Percentiles rank a stretch among this genome's conserved stretches.
phyloP scores from a whole-genome alignment of 352 stramenopile genomes.

The Pythium dissimile region DNA sequence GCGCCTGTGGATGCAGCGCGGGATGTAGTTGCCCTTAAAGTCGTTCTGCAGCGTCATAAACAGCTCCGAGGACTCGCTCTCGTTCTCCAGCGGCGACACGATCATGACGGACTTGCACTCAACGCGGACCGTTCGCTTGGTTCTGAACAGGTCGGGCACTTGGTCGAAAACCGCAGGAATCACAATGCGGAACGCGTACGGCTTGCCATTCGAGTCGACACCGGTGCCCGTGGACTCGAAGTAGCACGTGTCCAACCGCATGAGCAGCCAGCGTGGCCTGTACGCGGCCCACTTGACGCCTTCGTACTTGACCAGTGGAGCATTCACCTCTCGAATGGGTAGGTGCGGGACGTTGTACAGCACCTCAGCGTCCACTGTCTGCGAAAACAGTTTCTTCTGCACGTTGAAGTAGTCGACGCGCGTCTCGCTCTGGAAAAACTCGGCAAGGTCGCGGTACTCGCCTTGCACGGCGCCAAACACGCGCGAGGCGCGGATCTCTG shows the following conservation, averaged over 20 bases:
- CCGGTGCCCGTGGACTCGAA: neutral
- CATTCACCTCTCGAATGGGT: too few relatives aligned
- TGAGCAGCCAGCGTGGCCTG: neutral
- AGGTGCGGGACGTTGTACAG: constrained; percentile 7
- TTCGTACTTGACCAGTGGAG: neutral
- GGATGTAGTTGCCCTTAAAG: neutral
- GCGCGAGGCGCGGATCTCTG: constrained; percentile 7
- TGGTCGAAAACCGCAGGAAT: neutral
- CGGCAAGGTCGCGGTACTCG: constrained; percentile 19
- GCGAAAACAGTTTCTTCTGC: constrained; percentile 13
- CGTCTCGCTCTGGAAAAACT: constrained; percentile 14
- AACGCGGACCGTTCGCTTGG: neutral
- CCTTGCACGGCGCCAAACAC: constrained; percentile 11
- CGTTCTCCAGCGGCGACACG: neutral
- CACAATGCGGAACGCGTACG: neutral
- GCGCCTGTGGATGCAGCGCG: neutral
- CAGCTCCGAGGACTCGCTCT: neutral
- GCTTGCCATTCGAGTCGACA: neutral
- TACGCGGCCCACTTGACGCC: neutral
- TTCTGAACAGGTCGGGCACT: neutral
- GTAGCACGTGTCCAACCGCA: neutral
- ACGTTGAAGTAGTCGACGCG: constrained; percentile 17
- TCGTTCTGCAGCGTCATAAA: neutral
- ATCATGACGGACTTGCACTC: neutral
- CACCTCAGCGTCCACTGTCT: constrained; percentile 9